These are phyloP conservation scores for Neurospora africana DNA, from an alignment of 495 filamentous ascomycete species.

Conservation along the genomic window DNA sequence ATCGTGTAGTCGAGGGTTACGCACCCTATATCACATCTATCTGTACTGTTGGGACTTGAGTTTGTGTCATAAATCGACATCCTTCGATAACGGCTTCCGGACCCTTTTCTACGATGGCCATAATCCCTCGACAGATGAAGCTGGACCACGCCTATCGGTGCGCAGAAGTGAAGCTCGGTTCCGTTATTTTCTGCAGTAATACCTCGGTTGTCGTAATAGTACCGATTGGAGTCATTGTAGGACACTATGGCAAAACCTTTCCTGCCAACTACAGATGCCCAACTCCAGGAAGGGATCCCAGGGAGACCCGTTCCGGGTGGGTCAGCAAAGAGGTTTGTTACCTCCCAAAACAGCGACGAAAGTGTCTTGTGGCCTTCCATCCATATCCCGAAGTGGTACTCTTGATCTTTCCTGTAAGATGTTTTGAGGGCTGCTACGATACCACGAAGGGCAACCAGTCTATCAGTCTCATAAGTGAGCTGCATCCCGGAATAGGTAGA, in stretches of 20 bases:
- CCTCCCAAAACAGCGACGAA: neutral
- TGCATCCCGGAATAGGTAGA: accelerated
- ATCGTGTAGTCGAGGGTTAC: neutral
- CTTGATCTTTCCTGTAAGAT: neutral
- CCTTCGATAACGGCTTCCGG: neutral
- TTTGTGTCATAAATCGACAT: neutral
- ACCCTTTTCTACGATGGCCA: neutral
- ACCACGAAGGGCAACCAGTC: neutral
- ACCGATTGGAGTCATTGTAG: neutral
- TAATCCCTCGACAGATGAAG: neutral
- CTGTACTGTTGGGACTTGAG: neutral
- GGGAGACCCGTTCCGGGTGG: neutral
- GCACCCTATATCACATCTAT: neutral
- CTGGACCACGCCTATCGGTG: neutral
- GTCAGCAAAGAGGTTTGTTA: neutral
- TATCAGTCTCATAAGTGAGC: neutral
- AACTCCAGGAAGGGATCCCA: neutral
- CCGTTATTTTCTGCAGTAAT: neutral
- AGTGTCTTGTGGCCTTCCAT: neutral
- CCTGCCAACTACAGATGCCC: neutral
- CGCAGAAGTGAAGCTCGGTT: neutral
- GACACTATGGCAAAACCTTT: neutral
- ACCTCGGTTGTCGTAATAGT: neutral
- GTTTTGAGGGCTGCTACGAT: neutral
- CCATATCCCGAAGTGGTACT: neutral